Base-by-base conservation (phyloP, 306 rosid species). In the Dalbergia oliveri region DNA sequence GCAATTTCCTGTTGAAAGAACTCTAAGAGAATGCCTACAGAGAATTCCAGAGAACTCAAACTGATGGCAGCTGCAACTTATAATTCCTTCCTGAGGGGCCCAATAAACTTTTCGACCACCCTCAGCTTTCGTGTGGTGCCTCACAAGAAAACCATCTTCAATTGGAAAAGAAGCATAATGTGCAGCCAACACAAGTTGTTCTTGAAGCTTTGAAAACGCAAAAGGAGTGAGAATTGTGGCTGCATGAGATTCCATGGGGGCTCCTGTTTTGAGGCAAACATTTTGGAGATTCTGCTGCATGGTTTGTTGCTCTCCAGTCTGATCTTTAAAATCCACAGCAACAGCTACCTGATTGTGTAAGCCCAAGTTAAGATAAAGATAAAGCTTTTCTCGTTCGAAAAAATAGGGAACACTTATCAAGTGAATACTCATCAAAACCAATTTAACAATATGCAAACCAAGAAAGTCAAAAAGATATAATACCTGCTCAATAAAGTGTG, bases 271-370 rank as follows among this genome's bases (percentile, higher is more conserved):
- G 76, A 92, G 90, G 87, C 92, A 87, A 67, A 94, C 92, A 83
- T 94, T 94, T 82, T 94, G 98, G 72, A 94, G 97, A 91, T 91
- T 94, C 86, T 94, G 98, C 85, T 94, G 98, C 98, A 94, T 94
- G 79, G 94, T 92, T 88, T 94, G 97, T 76, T 94, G 97, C 80
- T 94, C 98, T 77, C 97, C 98, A 51, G 97, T 91, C 85, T 94
- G 98, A 85, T 94, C 98, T 88, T 88, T 94, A 69, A 92, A 94
- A 91, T 94, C 98, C 65, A 94, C 92, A 66, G 94, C 97, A 83
- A 89, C 97, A 63, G 97, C 98, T 67, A 90, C 95, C 97, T 94
- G 92, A 79, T 75, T 54, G 78, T 45, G 80, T 79, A 88, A 75
- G 67, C 57, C 73, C 31, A 79, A 70, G 61, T 77, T 63, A 83